Evolutionary conservation across 345 rosid genomes (phyloP).

Genomic region (Carallia pectinifolia): DNA sequence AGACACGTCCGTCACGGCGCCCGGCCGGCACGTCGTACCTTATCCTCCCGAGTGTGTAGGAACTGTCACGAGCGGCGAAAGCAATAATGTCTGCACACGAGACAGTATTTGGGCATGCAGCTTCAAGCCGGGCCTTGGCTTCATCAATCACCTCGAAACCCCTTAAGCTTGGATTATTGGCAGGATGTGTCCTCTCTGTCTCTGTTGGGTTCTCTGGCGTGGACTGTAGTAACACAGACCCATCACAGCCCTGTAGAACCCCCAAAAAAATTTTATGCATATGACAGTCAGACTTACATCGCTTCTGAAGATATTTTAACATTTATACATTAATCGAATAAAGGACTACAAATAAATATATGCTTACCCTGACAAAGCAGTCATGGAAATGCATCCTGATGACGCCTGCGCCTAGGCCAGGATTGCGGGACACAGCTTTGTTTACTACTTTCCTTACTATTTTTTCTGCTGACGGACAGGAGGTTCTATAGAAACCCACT

Average conservation of each 20-base stretch:
- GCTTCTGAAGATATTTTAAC: no score
- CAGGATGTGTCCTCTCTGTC: slow-evolving; percentile 39
- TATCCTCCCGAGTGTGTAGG: slow-evolving; percentile 22
- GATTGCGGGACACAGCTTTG: slow-evolving; percentile 10
- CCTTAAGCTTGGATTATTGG: slow-evolving; percentile 38
- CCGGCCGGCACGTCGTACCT: slow-evolving; percentile 37
- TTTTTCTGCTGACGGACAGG: slow-evolving; percentile 23
- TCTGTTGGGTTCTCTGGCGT: slow-evolving; percentile 26
- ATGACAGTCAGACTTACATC: neutral
- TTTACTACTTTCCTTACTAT: slow-evolving; percentile 15
- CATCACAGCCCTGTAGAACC: slow-evolving; percentile 45
- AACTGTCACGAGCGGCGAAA: slow-evolving; percentile 45
- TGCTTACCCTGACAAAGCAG: slow-evolving; percentile 29
- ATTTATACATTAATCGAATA: no score
- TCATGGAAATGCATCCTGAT: slow-evolving; percentile 34
- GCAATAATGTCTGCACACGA: slow-evolving; percentile 54
- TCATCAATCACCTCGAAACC: slow-evolving; percentile 50
- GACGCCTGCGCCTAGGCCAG: slow-evolving; percentile 19
- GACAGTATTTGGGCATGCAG: slow-evolving; percentile 35
- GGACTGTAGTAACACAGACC: slow-evolving; percentile 38
- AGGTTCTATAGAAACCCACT: slow-evolving; percentile 21
- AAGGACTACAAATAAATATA: neutral
- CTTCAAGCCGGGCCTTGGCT: slow-evolving; percentile 39
- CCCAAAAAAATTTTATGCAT: neutral
- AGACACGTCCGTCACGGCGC: slow-evolving; percentile 44